Evolutionary conservation across 345 rosid genomes (phyloP).

Genomic region (Syzygium oleosum): DNA sequence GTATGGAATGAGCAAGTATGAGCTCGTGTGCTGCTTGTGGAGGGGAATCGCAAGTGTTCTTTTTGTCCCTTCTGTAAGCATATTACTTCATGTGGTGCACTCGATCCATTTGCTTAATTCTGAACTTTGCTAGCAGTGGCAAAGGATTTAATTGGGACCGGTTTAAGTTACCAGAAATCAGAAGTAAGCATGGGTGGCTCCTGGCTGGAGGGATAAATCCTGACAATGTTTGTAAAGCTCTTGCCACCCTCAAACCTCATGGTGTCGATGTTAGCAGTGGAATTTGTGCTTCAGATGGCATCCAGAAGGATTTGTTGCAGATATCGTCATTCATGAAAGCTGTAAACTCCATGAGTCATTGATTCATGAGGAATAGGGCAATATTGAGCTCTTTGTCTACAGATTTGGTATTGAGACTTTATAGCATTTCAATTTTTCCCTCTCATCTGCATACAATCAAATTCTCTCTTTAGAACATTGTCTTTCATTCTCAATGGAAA

Average conservation of each 20-base stretch:
- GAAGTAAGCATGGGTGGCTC: slow-evolving; percentile 81
- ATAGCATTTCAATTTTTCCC: background rate
- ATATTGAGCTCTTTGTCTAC: background rate
- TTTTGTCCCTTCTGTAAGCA: background rate
- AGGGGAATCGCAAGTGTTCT: background rate
- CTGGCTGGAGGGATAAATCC: slow-evolving; percentile 86
- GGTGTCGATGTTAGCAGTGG: slow-evolving; percentile 93
- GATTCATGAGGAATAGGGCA: slow-evolving; percentile 4
- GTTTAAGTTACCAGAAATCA: slow-evolving; percentile 55
- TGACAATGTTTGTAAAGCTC: slow-evolving; percentile 50
- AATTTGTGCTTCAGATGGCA: slow-evolving; percentile 62
- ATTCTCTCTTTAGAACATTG: background rate
- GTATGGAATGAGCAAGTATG: background rate
- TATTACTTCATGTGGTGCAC: background rate
- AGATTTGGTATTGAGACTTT: background rate
- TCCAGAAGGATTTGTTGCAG: slow-evolving; percentile 47
- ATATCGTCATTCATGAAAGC: slow-evolving; percentile 58
- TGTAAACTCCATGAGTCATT: slow-evolving; percentile 31
- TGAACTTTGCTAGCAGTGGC: slow-evolving; percentile 41
- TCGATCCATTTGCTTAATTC: background rate
- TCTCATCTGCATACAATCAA: background rate
- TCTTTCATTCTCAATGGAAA: background rate
- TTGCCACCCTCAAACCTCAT: slow-evolving; percentile 45
- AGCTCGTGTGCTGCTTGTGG: background rate
- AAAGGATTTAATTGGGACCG: slow-evolving; percentile 68